These are phyloP conservation scores for Exophiala xenobiotica DNA, from an alignment of 2,329 filamentous ascomycete genomes.

Conservation along the genomic window DNA sequence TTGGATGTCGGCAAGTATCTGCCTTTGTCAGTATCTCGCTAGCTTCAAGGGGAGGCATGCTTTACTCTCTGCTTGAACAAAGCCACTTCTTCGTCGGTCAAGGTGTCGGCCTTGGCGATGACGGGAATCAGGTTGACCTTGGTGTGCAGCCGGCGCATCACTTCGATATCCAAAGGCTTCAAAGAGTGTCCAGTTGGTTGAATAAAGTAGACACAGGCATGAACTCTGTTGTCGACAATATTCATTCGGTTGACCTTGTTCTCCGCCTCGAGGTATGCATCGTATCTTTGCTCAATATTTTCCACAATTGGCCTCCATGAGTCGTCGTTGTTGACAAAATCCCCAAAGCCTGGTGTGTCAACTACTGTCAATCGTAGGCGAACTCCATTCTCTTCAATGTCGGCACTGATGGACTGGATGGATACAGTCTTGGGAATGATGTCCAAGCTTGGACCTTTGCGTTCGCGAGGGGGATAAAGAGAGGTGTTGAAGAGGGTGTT, in stretches of 20 bases:
- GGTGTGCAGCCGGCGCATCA: conserved; percentile 98
- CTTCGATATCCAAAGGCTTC: conserved; percentile 98
- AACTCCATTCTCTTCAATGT: conserved; percentile 98
- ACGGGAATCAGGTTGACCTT: conserved; percentile 99
- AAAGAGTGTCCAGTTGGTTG: conserved; percentile 97
- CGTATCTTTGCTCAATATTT: conserved; percentile 98
- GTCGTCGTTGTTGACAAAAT: conserved; percentile 99
- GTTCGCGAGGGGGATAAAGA: conserved; percentile 96
- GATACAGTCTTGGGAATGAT: conserved; percentile 98
- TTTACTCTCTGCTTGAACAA: conserved; percentile 95
- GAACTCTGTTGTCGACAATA: conserved; percentile 98
- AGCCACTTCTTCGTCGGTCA: conserved; percentile 93
- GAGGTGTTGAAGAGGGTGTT: conserved; percentile 99
- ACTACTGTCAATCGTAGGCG: conserved; percentile 94
- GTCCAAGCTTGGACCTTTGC: conserved; percentile 93
- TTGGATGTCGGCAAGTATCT: conserved; percentile 97
- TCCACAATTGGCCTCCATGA: conserved; percentile 99
- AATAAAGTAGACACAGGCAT: conserved; percentile 99
- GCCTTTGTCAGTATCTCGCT: conserved; percentile 32
- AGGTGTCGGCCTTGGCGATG: conserved; percentile 96
- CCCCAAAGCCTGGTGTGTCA: conserved; percentile 95
- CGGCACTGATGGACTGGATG: conserved; percentile 90
- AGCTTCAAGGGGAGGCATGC: conserved; percentile 27
- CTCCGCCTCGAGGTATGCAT: conserved; percentile 97
- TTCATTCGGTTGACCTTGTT: conserved; percentile 99